Percentiles rank a stretch among this genome's conserved stretches.
Evolutionary conservation across 2,329 filamentous ascomycete species (phyloP).

Genomic region (Herpotrichia juniperi): DNA sequence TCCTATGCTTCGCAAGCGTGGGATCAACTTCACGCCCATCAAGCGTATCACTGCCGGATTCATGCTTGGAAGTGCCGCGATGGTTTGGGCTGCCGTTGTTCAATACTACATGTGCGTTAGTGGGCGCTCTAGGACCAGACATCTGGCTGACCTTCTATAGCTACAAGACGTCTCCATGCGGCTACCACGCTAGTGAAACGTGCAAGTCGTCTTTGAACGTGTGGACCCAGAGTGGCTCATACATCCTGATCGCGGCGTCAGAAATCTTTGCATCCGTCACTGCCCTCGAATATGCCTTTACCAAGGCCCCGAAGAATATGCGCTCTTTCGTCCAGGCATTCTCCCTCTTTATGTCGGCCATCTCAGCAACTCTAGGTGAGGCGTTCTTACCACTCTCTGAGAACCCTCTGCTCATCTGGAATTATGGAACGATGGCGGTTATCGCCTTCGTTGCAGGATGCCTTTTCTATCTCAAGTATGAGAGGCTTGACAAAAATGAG

Average conservation of each 20-base stretch:
- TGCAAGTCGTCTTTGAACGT: constrained; percentile 57
- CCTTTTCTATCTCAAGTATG: constrained; percentile 39
- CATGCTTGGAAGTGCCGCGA: constrained; percentile 66
- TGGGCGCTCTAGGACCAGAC: too few relatives aligned
- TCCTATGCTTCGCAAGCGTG: constrained; percentile 67
- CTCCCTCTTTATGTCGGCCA: constrained; percentile 43
- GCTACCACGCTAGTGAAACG: constrained; percentile 50
- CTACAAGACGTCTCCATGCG: constrained; percentile 56
- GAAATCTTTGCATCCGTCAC: constrained; percentile 72
- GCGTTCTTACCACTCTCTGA: constrained; percentile 34
- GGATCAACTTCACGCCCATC: constrained; percentile 74
- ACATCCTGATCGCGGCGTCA: constrained; percentile 61
- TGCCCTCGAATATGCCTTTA: constrained; percentile 74
- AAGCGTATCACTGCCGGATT: constrained; percentile 77
- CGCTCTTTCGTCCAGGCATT: constrained; percentile 44
- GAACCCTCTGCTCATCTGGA: constrained; percentile 34
- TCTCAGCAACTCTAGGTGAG: constrained; percentile 37
- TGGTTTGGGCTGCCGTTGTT: constrained; percentile 62
- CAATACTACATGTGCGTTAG: constrained; percentile 50
- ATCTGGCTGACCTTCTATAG: too few relatives aligned
- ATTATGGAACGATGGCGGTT: constrained; percentile 44
- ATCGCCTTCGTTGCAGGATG: constrained; percentile 41
- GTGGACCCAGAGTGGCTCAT: constrained; percentile 58
- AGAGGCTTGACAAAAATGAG: constrained; percentile 41
- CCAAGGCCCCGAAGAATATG: constrained; percentile 74